Conservation (phyloP, 352 stramenopile species). For the Phytophthora sojae region DNA sequence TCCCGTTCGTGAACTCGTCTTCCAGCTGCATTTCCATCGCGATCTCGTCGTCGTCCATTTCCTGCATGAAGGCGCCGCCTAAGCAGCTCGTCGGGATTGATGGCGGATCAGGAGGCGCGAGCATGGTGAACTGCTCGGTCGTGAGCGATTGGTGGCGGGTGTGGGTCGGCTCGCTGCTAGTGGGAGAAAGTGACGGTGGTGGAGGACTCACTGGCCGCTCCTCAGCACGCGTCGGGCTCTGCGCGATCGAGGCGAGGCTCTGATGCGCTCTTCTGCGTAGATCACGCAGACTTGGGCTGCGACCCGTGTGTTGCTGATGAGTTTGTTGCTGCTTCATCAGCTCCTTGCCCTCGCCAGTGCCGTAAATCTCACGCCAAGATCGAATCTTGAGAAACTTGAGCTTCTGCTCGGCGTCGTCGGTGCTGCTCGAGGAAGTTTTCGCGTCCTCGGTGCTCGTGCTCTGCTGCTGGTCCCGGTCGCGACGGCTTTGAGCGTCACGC, state of each 20-base stretch:
- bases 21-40: constrained; percentile 37
- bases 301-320: constrained; percentile 13
- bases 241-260: constrained; percentile 29
- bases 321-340: constrained; percentile 36
- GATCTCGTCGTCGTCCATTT: constrained; percentile 66
- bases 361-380: constrained; percentile 72
- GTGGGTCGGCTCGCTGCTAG: not conserved
- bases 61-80: constrained; percentile 67
- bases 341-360: constrained; percentile 68
- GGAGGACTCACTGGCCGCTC: constrained; percentile 5
- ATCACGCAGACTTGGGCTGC: constrained; percentile 29
- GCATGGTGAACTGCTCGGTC: constrained; percentile 19
- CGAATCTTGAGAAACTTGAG: constrained; percentile 65
- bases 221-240: constrained; percentile 15
- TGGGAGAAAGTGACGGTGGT: constrained; percentile 14
- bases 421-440: constrained; percentile 26
- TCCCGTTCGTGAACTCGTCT: constrained; percentile 20
- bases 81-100: constrained; percentile 23
- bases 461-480: constrained; percentile 24
- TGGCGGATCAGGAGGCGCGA: constrained; percentile 6
- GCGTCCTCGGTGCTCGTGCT: constrained; percentile 24
- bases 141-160: constrained; percentile 8
- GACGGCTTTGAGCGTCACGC: constrained; percentile 20
- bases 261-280: constrained; percentile 36
- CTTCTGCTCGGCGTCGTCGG: constrained; percentile 39